phyloP scores from a whole-genome alignment of 352 stramenopile species.

The Phytophthora lateralis region DNA sequence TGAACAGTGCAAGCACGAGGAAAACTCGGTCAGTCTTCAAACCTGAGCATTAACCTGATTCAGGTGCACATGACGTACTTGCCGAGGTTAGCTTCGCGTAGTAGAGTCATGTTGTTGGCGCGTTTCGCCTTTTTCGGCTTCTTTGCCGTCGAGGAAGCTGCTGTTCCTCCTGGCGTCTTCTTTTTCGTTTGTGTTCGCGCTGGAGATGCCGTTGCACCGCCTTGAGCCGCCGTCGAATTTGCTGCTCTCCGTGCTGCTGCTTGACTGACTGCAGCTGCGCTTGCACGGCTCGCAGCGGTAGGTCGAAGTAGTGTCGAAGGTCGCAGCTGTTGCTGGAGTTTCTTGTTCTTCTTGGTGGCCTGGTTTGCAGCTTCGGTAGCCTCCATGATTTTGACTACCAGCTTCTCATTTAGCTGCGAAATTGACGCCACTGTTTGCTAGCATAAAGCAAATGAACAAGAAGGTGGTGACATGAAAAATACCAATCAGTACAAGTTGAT shows the following conservation, averaged over 20 bases:
- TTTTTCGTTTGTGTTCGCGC: conserved; percentile 33
- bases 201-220: background rate
- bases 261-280: conserved; percentile 23
- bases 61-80: conserved; percentile 46
- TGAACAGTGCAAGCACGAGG: conserved; percentile 18
- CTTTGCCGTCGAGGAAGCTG: conserved; percentile 11
- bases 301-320: conserved; percentile 53
- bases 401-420: conserved; percentile 75
- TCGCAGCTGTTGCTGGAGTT: conserved; percentile 55
- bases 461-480: background rate
- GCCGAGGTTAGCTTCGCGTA: conserved; percentile 70
- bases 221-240: conserved; percentile 6
- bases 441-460: background rate
- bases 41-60: background rate
- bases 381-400: conserved; percentile 70
- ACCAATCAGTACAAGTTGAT: background rate
- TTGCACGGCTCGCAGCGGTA: conserved; percentile 64
- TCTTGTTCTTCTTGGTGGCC: conserved; percentile 60
- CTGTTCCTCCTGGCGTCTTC: conserved; percentile 15
- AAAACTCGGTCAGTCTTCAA: background rate
- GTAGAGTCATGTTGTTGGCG: conserved; percentile 63
- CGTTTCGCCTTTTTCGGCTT: conserved; percentile 52
- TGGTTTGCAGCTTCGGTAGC: conserved; percentile 59
- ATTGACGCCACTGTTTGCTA: conserved; percentile 72
- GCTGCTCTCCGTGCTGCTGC: conserved; percentile 21